Percentiles rank a stretch among this genome's conserved stretches.
These are phyloP conservation scores for Pseudoscleropodium purum DNA, from an alignment of 225 moss, liverwort and hornwort species.

Conservation along the genomic window DNA sequence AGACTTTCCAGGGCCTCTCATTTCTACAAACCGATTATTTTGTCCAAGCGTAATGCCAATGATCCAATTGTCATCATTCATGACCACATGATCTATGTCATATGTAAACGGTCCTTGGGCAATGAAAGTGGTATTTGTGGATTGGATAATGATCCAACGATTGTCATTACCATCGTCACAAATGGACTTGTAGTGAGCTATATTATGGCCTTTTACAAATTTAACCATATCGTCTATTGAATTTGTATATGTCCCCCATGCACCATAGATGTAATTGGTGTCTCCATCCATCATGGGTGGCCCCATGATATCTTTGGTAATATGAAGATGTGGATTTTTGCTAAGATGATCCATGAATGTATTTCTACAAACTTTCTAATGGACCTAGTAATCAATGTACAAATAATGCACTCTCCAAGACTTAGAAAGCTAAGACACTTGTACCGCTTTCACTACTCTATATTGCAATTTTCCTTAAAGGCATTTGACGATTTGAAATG, in stretches of 20 bases:
- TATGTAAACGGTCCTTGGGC: neutral
- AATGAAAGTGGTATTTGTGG: too few relatives aligned
- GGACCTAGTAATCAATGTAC: neutral
- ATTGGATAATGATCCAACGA: neutral
- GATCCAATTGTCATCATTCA: accelerated
- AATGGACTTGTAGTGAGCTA: neutral
- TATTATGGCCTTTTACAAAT: too few relatives aligned
- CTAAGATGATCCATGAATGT: too few relatives aligned
- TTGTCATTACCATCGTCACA: accelerated
- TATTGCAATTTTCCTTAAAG: accelerated
- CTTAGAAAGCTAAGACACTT: neutral
- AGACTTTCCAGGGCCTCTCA: too few relatives aligned
- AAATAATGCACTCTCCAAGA: too few relatives aligned
- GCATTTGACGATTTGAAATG: too few relatives aligned
- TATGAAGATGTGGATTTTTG: too few relatives aligned
- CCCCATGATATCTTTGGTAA: neutral
- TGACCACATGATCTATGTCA: neutral
- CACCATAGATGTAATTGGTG: neutral
- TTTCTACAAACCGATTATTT: accelerated
- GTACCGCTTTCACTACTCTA: accelerated
- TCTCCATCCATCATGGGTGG: too few relatives aligned
- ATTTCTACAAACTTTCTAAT: accelerated
- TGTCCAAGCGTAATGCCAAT: neutral
- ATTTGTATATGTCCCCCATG: neutral
- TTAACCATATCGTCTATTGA: accelerated